Percentiles rank a stretch among this genome's conserved stretches.
Conservation (phyloP, 108 stramenopile genomes). For the Fragilariopsis cylindrus region DNA sequence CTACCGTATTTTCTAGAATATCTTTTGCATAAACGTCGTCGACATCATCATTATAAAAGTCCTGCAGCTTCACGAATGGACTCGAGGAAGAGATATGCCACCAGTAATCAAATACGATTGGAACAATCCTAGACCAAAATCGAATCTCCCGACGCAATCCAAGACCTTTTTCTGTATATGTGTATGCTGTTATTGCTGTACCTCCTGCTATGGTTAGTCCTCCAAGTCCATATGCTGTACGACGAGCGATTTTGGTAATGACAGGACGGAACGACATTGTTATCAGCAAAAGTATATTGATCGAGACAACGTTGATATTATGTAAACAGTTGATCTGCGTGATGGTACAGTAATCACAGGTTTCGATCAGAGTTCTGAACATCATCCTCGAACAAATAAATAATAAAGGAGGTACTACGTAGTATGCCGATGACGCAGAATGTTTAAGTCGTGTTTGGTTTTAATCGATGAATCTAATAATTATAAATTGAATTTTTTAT, state of each 20-base stretch:
- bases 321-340: too few species aligned
- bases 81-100: slow-evolving; percentile 46
- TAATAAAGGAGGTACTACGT: too few species aligned
- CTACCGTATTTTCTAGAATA: too few species aligned
- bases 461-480: too few species aligned
- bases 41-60: not conserved
- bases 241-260: slow-evolving; percentile 11
- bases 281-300: not conserved
- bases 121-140: slow-evolving; percentile 63
- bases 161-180: slow-evolving; percentile 44
- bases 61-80: slow-evolving; percentile 57
- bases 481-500: too few species aligned
- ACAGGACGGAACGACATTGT: not conserved
- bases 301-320: not conserved
- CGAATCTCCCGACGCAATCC: slow-evolving; percentile 57
- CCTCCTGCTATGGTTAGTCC: slow-evolving; percentile 21
- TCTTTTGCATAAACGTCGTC: not conserved
- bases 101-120: slow-evolving; percentile 70
- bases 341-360: too few species aligned
- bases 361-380: too few species aligned
- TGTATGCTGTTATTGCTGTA: slow-evolving; percentile 33
- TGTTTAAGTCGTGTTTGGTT: too few species aligned
- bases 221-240: slow-evolving; percentile 23
- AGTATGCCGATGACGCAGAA: too few species aligned
- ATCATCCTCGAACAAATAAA: too few species aligned